Evolutionary conservation across 1,284 basidiomycete genomes (phyloP).

Genomic region (Ustanciosporium gigantosporum): DNA sequence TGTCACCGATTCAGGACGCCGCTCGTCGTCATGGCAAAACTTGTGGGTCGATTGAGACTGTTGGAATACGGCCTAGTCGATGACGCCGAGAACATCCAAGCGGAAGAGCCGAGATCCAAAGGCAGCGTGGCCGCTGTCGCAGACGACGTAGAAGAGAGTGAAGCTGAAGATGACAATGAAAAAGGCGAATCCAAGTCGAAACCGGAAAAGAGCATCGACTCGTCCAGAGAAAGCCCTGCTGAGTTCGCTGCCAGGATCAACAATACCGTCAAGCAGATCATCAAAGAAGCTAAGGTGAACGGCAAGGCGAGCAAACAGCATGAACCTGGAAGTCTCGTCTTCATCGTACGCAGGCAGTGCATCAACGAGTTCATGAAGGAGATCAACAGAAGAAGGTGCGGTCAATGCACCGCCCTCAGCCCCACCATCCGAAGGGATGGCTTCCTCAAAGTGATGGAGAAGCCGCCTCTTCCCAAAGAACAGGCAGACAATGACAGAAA

Average conservation of each 20-base stretch:
- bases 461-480: conserved; percentile 18
- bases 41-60: conserved; percentile 82
- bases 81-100: conserved; percentile 72
- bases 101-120: conserved; percentile 20
- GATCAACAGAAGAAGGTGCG: conserved; percentile 71
- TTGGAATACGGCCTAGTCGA: conserved; percentile 86
- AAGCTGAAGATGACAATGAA: conserved; percentile 35
- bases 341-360: conserved; percentile 80
- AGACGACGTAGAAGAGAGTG: conserved; percentile 33
- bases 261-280: conserved; percentile 70
- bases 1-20: conserved; percentile 84
- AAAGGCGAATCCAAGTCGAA: conserved; percentile 3
- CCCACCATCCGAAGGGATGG: conserved; percentile 93
- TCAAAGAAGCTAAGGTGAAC: conserved; percentile 62
- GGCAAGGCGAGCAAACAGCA: conserved; percentile 61
- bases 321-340: conserved; percentile 72
- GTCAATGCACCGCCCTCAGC: conserved; percentile 77
- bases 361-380: conserved; percentile 81
- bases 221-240: conserved; percentile 59
- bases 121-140: conserved; percentile 15
- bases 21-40: conserved; percentile 70
- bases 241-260: conserved; percentile 53
- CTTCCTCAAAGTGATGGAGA: conserved; percentile 87
- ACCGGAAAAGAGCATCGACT: conserved; percentile 1
- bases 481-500: conserved; percentile 29